Conservation (phyloP, 2,329 filamentous ascomycete genomes). For the Diaporthe amygdali region DNA sequence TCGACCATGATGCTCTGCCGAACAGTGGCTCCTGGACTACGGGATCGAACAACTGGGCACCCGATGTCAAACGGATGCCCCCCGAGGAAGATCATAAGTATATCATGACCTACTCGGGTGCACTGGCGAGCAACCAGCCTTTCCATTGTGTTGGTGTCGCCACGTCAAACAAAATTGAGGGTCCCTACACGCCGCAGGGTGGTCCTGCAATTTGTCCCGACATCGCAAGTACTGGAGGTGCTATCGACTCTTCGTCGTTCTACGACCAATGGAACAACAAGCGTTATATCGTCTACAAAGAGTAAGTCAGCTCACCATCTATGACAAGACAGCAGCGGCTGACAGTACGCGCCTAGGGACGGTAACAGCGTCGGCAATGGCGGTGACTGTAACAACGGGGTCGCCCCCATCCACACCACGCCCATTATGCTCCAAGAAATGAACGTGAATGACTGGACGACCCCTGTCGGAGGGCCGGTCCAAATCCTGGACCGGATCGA, state of each 20-base stretch:
- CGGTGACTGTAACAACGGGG: constrained; percentile 50
- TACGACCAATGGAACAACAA: constrained; percentile 54
- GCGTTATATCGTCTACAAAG: constrained; percentile 67
- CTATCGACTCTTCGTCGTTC: constrained; percentile 68
- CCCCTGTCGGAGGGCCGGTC: constrained; percentile 52
- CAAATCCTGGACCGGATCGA: constrained; percentile 50
- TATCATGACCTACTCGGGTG: constrained; percentile 65
- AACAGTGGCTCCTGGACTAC: constrained; percentile 58
- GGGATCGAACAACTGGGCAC: constrained; percentile 63
- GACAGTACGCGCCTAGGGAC: constrained; percentile 47
- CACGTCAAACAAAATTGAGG: constrained; percentile 48
- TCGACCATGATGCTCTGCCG: constrained; percentile 58
- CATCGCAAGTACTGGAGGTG: constrained; percentile 54
- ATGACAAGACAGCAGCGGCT: not conserved
- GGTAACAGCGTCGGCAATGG: constrained; percentile 57
- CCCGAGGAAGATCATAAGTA: constrained; percentile 48
- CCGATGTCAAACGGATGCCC: constrained; percentile 58
- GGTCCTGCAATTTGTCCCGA: constrained; percentile 58
- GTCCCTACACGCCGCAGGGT: constrained; percentile 56
- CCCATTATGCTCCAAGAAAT: constrained; percentile 64
- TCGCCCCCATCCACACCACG: constrained; percentile 49
- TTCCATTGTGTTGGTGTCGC: constrained; percentile 66
- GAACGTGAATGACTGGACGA: constrained; percentile 55
- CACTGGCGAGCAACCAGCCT: constrained; percentile 40
- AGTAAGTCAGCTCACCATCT: constrained; percentile 8